Evolutionary conservation across 345 rosid genomes (phyloP).

Genomic region (Zanthoxylum bungeanum): DNA sequence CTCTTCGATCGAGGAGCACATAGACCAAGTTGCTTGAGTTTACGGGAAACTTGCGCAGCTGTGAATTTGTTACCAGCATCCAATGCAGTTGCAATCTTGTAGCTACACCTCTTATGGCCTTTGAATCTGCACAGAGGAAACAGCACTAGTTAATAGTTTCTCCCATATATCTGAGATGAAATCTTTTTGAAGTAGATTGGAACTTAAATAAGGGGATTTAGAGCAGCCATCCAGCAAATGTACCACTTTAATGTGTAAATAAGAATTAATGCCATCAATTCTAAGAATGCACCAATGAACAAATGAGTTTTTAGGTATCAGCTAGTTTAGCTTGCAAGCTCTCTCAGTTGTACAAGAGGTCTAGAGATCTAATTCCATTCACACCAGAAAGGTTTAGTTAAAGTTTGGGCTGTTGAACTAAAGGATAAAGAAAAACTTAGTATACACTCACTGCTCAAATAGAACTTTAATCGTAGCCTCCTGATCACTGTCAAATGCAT

Average conservation of each 20-base stretch:
- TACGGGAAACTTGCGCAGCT: conserved; percentile 73
- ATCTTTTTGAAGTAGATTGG: background rate
- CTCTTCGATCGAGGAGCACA: conserved; percentile 39
- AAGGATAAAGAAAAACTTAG: background rate
- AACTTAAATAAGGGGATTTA: background rate
- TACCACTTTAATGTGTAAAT: background rate
- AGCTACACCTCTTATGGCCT: conserved; percentile 68
- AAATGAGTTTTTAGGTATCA: background rate
- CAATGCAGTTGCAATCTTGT: conserved; percentile 73
- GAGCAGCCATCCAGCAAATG: background rate
- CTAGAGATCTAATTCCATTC: background rate
- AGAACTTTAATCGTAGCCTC: conserved; percentile 66
- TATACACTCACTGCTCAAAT: conserved; percentile 71
- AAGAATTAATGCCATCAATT: background rate
- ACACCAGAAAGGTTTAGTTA: background rate
- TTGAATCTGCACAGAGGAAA: conserved; percentile 51
- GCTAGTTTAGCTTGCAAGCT: background rate
- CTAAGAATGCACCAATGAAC: background rate
- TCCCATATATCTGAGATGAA: background rate
- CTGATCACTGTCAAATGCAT: conserved; percentile 68
- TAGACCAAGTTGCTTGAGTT: conserved; percentile 83
- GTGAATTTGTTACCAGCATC: conserved; percentile 54
- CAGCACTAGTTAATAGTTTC: conserved; percentile 8
- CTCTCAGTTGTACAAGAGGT: background rate
- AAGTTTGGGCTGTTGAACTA: background rate